Conservation (phyloP, 768 basidiomycete genomes). For the Collybia sordida region DNA sequence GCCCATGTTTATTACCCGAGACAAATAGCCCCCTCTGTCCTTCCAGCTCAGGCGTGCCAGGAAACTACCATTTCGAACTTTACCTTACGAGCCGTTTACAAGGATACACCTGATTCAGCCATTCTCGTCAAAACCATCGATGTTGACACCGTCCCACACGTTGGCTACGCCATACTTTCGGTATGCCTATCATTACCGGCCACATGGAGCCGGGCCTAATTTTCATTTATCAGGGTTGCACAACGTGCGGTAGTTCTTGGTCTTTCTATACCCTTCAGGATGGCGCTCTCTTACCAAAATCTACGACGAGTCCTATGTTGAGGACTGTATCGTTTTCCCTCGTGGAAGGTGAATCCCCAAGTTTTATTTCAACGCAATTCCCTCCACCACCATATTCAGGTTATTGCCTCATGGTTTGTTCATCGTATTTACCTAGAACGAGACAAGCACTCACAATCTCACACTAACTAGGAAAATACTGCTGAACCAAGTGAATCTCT, state of each 20-base stretch:
- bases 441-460: not conserved
- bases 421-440: not conserved
- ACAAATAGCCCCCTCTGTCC: too few species aligned
- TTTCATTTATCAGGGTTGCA: conserved; percentile 4
- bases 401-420: conserved; percentile 14
- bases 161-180: conserved; percentile 14
- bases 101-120: not conserved
- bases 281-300: conserved; percentile 10
- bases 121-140: conserved; percentile 9
- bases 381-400: conserved; percentile 4
- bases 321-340: conserved; percentile 11
- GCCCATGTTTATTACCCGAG: too few species aligned
- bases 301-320: conserved; percentile 1
- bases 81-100: conserved; percentile 10
- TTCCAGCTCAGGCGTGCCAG: conserved; percentile 3
- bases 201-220: too few species aligned
- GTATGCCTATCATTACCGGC: not conserved
- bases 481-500: conserved; percentile 8
- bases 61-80: conserved; percentile 5
- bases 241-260: conserved; percentile 4
- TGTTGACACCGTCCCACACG: conserved; percentile 10
- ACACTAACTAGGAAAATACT: conserved; percentile 4
- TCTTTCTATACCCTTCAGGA: conserved; percentile 7
- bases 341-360: conserved; percentile 9
- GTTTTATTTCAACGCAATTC: conserved; percentile 11